Conservation (phyloP, 345 rosid genomes). For the Erysimum cheiranthoides region DNA sequence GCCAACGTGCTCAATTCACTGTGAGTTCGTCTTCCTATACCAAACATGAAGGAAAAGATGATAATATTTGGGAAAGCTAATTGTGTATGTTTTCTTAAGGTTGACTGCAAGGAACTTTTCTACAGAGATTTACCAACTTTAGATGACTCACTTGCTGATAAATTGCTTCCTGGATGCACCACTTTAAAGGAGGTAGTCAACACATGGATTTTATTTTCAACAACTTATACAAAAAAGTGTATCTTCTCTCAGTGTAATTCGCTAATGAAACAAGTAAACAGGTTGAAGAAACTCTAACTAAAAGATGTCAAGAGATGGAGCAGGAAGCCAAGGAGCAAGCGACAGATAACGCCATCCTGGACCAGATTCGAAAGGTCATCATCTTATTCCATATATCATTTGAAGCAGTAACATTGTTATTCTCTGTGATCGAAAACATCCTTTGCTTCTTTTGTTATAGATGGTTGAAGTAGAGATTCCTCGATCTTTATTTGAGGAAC, state of each 20-base stretch:
- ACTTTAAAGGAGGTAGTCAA: constrained; percentile 69
- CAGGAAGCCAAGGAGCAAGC: constrained; percentile 87
- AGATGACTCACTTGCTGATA: constrained; percentile 84
- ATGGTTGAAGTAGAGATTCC: constrained; percentile 95
- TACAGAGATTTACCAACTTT: constrained; percentile 79
- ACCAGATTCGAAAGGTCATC: constrained; percentile 80
- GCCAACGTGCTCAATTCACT: constrained; percentile 84
- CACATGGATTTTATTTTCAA: neutral
- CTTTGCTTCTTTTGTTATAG: constrained; percentile 45
- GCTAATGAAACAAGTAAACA: constrained; percentile 45
- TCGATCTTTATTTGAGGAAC: constrained; percentile 87
- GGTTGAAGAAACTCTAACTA: constrained; percentile 74
- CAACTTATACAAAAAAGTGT: neutral
- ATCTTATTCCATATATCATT: neutral
- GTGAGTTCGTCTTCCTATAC: constrained; percentile 57
- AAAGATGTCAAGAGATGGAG: constrained; percentile 80
- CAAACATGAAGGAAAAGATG: neutral
- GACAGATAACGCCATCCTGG: constrained; percentile 89
- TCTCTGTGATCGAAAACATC: constrained; percentile 6
- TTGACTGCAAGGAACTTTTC: constrained; percentile 84
- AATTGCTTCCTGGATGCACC: constrained; percentile 83
- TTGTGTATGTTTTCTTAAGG: constrained; percentile 53
- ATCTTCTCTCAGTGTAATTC: neutral
- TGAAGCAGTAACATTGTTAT: constrained; percentile 11
- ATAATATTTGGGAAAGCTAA: constrained; percentile 4